Base-by-base conservation (phyloP, 352 stramenopile species). In the Globisporangium ultimum region DNA sequence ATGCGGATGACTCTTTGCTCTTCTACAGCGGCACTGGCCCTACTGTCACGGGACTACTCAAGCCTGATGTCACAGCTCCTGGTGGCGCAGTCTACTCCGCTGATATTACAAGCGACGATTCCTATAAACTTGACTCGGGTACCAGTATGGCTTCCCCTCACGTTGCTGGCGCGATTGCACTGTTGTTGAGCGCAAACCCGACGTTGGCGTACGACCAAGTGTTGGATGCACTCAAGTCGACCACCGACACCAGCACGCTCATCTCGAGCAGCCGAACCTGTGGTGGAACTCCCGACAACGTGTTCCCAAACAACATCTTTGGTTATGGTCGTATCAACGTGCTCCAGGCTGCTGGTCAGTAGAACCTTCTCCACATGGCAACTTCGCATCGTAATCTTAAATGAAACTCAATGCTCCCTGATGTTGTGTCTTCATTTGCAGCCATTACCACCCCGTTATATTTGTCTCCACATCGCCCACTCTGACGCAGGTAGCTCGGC, bases 11-110 rank as follows among this genome's bases (percentile, higher is more conserved):
- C 50, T 42, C 18, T 4, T 50, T 82, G 7, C 46, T 55, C 3
- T 46, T 28, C 45, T 77, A 65, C 52, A 72, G 59, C 18, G 53
- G 48, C 53, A 66, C 65, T 43, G 72, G 72, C 12, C 67, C 72
- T 5, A 34, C 63, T 0, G 53, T 61, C 6, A 14, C 1, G 5
- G 58, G 59, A 18, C 40, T 55, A 28, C 36, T 64, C 14, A 76
- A 76, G 54, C 68, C 68, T 0, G 68, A 76, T 0, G 32, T 76
- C 22, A 51, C 64, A 5, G 68, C 68, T 1, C 64, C 68, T 18
- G 68, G 68, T 9, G 9, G 6, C 3, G 24, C 36, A 3, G 47
- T 72, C 2, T n/a, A 18, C 36, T 64, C 60, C 10, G 55, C 58
- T 1, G 53, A 10, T 14, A 46, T 38, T 32, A 22, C 17, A 14